Percentiles rank a stretch among this genome's conserved stretches.
Conservation (phyloP, 352 stramenopile genomes). For the Pythium sukuiense region DNA sequence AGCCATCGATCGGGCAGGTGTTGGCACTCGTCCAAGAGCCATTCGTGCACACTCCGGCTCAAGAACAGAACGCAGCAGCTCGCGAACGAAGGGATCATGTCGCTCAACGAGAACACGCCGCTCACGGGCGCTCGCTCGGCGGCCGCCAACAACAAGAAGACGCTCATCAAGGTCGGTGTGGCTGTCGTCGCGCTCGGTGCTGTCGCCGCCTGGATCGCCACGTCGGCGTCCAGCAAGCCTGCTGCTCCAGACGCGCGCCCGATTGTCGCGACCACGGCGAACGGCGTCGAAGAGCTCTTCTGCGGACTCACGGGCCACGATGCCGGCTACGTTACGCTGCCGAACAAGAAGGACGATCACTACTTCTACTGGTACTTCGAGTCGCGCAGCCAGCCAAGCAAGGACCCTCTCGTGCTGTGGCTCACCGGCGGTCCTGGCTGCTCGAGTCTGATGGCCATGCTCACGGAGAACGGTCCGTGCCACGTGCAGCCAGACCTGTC, state of each 20-base stretch:
- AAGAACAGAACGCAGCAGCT: constrained; percentile 4
- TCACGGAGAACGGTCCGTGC: constrained; percentile 60
- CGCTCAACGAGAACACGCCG: constrained; percentile 18
- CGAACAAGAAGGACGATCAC: constrained; percentile 50
- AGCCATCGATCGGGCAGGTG: background rate
- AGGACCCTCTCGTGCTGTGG: constrained; percentile 56
- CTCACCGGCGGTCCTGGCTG: constrained; percentile 50
- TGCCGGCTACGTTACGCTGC: constrained; percentile 48
- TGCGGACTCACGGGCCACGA: constrained; percentile 42
- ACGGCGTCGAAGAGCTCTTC: constrained; percentile 24
- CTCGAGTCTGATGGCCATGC: constrained; percentile 40
- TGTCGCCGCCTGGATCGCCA: constrained; percentile 21
- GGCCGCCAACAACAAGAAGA: constrained; percentile 19
- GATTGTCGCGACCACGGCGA: constrained; percentile 13
- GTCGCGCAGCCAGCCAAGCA: constrained; percentile 34
- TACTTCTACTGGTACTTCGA: constrained; percentile 79
- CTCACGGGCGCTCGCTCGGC: constrained; percentile 10
- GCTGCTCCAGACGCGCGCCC: background rate
- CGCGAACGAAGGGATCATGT: constrained; percentile 2
- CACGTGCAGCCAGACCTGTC: constrained; percentile 35
- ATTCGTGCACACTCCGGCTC: constrained; percentile 16
- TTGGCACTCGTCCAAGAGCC: no score
- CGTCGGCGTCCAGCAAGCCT: constrained; percentile 14
- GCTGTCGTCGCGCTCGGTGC: constrained; percentile 3
- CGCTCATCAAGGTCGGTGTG: constrained; percentile 3